A percentile compares a stretch with the other conserved stretches of the same genome.
Conservation (phyloP, 495 filamentous ascomycete species). For the Hypoxylon lienhwacheense region DNA sequence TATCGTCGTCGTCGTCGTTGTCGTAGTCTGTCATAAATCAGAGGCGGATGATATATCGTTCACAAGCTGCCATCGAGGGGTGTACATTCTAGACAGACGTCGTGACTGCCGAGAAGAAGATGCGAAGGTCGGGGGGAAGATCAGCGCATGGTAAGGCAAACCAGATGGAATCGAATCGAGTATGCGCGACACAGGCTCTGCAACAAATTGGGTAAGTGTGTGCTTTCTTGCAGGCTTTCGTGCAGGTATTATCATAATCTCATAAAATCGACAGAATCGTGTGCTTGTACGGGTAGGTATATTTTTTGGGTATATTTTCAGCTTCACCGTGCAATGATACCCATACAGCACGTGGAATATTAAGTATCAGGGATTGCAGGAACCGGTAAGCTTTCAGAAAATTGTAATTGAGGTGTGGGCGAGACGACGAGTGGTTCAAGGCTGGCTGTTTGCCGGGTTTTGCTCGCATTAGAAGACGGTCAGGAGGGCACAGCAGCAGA, state of each 20-base stretch:
- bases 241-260: constrained; percentile 30
- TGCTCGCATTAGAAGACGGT: constrained; percentile 34
- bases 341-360: constrained; percentile 32
- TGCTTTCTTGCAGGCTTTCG: constrained; percentile 19
- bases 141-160: constrained; percentile 32
- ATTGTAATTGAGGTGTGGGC: constrained; percentile 30
- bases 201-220: constrained; percentile 10
- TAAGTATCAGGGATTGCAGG: constrained; percentile 24
- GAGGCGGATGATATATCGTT: constrained; percentile 19
- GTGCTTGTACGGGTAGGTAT: constrained; percentile 3
- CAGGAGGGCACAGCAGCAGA: constrained; percentile 29
- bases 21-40: constrained; percentile 37
- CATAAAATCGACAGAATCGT: constrained; percentile 17
- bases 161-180: constrained; percentile 16
- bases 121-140: constrained; percentile 19
- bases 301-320: no score
- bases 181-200: constrained; percentile 10
- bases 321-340: constrained; percentile 17
- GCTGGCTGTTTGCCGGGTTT: constrained; percentile 28
- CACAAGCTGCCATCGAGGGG: constrained; percentile 32
- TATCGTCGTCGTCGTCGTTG: no score
- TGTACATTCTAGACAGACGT: constrained; percentile 32
- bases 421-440: constrained; percentile 28
- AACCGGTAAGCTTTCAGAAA: constrained; percentile 30
- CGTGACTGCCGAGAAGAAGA: constrained; percentile 11